Evolutionary conservation across 2,329 filamentous ascomycete genomes (phyloP).

Genomic region (Pyrenochaeta sp.): DNA sequence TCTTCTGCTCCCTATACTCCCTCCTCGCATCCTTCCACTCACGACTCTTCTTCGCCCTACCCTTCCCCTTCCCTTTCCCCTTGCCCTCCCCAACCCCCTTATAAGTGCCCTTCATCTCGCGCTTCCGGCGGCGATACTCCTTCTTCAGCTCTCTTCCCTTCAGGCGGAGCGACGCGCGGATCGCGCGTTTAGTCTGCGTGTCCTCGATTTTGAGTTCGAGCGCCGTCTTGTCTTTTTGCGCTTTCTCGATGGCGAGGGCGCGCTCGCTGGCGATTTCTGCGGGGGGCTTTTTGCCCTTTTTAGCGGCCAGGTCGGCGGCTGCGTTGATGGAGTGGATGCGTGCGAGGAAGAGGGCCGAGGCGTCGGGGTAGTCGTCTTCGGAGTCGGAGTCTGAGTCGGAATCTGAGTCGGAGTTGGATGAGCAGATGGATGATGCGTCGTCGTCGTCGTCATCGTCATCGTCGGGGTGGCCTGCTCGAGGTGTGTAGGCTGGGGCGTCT

Average conservation of each 20-base stretch:
- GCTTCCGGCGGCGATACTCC: conserved; percentile 23
- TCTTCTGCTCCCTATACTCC: conserved; percentile 30
- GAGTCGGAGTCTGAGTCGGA: conserved; percentile 19
- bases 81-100: conserved; percentile 10
- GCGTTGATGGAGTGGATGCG: conserved; percentile 35
- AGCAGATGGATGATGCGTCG: conserved; percentile 29
- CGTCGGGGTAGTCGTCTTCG: conserved; percentile 17
- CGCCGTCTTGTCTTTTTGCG: conserved; percentile 22
- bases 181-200: conserved; percentile 23
- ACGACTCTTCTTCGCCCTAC: conserved; percentile 26
- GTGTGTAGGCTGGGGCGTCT: no score
- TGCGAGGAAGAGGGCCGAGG: conserved; percentile 15
- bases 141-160: conserved; percentile 12
- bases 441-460: conserved; percentile 24
- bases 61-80: conserved; percentile 25
- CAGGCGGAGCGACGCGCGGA: conserved; percentile 6
- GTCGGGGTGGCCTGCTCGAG: no score
- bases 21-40: conserved; percentile 33
- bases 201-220: conserved; percentile 26
- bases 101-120: conserved; percentile 24
- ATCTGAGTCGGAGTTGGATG: conserved; percentile 26
- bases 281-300: conserved; percentile 34
- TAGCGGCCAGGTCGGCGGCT: conserved; percentile 16
- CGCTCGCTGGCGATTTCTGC: conserved; percentile 32
- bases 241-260: conserved; percentile 32